Base-by-base conservation (phyloP, 2,329 filamentous ascomycete species). In the Neopestalotiopsis clavispora region DNA sequence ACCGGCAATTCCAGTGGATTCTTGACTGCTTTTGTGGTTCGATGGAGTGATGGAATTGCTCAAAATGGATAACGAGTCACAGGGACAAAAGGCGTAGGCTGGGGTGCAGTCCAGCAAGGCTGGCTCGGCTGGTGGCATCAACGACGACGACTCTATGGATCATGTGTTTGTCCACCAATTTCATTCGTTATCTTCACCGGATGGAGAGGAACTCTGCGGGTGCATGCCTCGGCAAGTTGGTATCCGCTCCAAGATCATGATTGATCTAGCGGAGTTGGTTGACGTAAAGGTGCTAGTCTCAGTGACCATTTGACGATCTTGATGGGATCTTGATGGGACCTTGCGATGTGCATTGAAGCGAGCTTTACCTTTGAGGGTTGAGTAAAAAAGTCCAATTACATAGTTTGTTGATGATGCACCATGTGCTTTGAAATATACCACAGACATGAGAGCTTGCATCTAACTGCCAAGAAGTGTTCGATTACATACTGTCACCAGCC, bases 111-210 rank as follows among this genome's bases (percentile, higher is more conserved):
- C 23, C 23, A 28, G 23, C 23, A 28, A 28, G 23, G 23, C 23
- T 28, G 23, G 23, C 23, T 28, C 23, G 23, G 23, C 23, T 28
- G 23, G 23, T 28, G 23, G n/a, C 1, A 12, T 14, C 30, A 17
- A 30, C 74, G 32, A 40, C 30, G 17, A 20, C 14, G 34, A 34
- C 30, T 34, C 4, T 12, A 62, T 38, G 13, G 32, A 62, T 52
- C 45, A 52, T 20, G 32, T 30, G 30, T 10, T 62, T n/a, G 12
- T 40, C 59, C 32, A 20, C n/a, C 14, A 12, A 17, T 34, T 40
- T 62, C 17, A 62, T 62, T 62, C 32, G 59, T 34, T 62, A 62
- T 62, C 59, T 38, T 20, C 32, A 52, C 45, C 45, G 45, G 45
- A 52, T 23, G 45, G 45, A 14, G 45, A 52, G 59, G 59, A 20